Base-by-base conservation (phyloP, 2,329 filamentous ascomycete species). In the Claviceps humidiphila region DNA sequence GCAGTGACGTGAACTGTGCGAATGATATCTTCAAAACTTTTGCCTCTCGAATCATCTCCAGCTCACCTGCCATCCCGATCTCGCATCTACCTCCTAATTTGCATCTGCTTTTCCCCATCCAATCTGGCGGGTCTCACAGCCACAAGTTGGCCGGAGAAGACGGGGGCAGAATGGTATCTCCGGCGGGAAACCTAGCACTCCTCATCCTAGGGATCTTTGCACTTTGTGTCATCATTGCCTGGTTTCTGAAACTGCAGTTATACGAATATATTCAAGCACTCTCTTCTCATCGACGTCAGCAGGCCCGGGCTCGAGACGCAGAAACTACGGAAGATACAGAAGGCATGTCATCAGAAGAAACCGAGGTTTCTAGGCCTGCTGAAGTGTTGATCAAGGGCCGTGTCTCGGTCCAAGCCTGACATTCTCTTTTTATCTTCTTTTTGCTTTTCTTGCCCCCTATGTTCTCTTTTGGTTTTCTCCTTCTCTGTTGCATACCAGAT, bases 191-290 rank as follows among this genome's bases (percentile, higher is more conserved):
- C 5, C 63, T 71, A 7, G 67, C 64, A 24, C 54, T 69, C 46
- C 50, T 68, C 4, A 43, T 70, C 26, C 51, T 70, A 11, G 54
- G 59, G 11, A 54, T 71, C 30, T 57, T 67, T 48, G 43, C 57
- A 6, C 50, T 68, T 34, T 53, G 67, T 43, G 61, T 54, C 17
- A 26, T 61, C 17, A 34, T 71, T 30, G 56, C 53, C 46, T 69
- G 60, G 58, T 62, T 62, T 43, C 57, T 62, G 54, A 64, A 63
- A 34, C 56, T 52, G 41, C 54, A 59, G 41, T 54, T 71, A 47
- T 56, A 60, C 43, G 54, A 51, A 24, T 70, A 68, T 53, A 61
- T 64, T 26, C 51, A 58, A 13, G 59, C 58, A 14, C 57, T 66
- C 38, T 55, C 61, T 49, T 47, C 26, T 2, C 58, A 63, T 49